These are phyloP conservation scores for Pseudognaphalium luteoalbum DNA, from an alignment of 129 eudicot genomes.

Conservation along the genomic window DNA sequence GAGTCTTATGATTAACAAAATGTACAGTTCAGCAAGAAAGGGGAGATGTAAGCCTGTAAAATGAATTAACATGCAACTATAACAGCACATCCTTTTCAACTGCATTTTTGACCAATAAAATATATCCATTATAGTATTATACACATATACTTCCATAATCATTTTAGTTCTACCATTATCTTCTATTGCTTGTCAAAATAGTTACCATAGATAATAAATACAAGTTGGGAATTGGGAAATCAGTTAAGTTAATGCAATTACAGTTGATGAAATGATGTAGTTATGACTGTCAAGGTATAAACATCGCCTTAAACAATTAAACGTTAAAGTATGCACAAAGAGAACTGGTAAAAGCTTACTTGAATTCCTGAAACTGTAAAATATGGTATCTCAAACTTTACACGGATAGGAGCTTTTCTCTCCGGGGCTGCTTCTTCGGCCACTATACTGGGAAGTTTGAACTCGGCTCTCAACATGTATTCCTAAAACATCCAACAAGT, in stretches of 20 bases:
- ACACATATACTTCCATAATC: background rate
- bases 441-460: slow-evolving; percentile 77
- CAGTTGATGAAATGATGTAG: background rate
- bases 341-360: slow-evolving; percentile 36
- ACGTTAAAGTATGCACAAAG: background rate
- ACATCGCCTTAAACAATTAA: background rate
- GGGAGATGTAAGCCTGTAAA: background rate
- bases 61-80: background rate
- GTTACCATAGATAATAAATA: too few species aligned
- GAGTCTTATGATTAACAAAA: background rate
- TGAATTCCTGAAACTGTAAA: slow-evolving; percentile 95
- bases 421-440: slow-evolving; percentile 78
- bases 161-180: background rate
- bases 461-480: slow-evolving; percentile 94
- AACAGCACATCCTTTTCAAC: background rate
- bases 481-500: slow-evolving; percentile 47
- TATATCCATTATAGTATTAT: background rate
- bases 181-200: background rate
- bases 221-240: background rate
- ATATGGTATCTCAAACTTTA: slow-evolving; percentile 93
- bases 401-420: slow-evolving; percentile 87
- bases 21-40: background rate
- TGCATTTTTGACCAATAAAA: background rate
- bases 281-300: background rate
- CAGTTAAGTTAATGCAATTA: background rate